A percentile compares a stretch with the other conserved stretches of the same genome.
Evolutionary conservation across 805 yeast genomes (phyloP).

Genomic region (Metschnikowia koreensis): DNA sequence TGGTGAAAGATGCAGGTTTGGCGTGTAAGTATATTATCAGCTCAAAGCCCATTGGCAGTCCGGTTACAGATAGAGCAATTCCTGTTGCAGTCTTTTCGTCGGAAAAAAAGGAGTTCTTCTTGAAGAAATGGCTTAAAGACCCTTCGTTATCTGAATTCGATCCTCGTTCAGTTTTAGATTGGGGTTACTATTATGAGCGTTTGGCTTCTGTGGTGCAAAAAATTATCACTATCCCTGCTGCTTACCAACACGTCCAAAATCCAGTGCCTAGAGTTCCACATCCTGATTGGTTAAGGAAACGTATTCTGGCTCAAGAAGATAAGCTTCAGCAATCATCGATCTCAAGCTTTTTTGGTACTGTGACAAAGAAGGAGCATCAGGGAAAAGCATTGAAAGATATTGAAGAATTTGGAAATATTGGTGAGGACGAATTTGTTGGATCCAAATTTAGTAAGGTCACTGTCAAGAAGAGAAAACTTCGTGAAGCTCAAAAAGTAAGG

Average conservation of each 20-base stretch:
- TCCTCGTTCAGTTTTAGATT: slow-evolving; percentile 85
- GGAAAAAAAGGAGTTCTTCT: slow-evolving; percentile 71
- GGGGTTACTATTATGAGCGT: slow-evolving; percentile 90
- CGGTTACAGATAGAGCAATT: slow-evolving; percentile 93
- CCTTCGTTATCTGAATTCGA: slow-evolving; percentile 75
- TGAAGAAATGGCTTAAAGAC: slow-evolving; percentile 86
- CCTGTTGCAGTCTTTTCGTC: slow-evolving; percentile 96
- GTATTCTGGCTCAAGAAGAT: slow-evolving; percentile 59
- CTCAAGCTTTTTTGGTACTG: slow-evolving; percentile 51
- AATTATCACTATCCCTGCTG: slow-evolving; percentile 96
- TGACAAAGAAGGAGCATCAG: slow-evolving; percentile 40
- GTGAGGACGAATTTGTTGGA: slow-evolving; percentile 23
- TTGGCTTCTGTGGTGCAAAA: slow-evolving; percentile 91
- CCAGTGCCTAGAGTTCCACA: slow-evolving; percentile 95
- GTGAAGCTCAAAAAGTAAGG: slow-evolving; percentile 18
- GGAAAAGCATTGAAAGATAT: slow-evolving; percentile 53
- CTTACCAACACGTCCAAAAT: slow-evolving; percentile 78
- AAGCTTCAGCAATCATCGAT: slow-evolving; percentile 70
- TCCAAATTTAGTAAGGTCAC: slow-evolving; percentile 45
- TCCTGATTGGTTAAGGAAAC: slow-evolving; percentile 86
- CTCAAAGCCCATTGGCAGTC: slow-evolving; percentile 75
- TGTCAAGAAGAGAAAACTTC: slow-evolving; percentile 43
- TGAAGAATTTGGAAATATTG: slow-evolving; percentile 61
- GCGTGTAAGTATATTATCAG: slow-evolving; percentile 94
- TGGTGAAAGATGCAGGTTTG: slow-evolving; percentile 94